Percentiles rank a stretch among this genome's conserved stretches.
Evolutionary conservation across 495 filamentous ascomycete genomes (phyloP).

Genomic region (Haplographium delicatum): DNA sequence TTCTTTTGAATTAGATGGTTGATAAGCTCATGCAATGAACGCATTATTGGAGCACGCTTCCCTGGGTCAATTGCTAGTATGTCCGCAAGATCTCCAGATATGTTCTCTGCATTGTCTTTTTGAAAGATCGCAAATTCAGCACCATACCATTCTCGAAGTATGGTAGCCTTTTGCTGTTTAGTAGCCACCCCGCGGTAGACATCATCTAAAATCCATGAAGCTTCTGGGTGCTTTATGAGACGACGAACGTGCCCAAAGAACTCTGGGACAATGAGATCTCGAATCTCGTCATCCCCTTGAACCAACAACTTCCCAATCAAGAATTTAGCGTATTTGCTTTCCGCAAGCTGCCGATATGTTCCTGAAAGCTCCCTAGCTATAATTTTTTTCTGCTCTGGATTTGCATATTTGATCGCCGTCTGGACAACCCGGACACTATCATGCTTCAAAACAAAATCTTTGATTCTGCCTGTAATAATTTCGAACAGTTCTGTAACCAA

Average conservation of each 20-base stretch:
- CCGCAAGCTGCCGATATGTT: constrained; percentile 74
- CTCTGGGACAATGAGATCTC: constrained; percentile 83
- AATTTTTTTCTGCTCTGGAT: constrained; percentile 69
- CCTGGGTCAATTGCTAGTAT: constrained; percentile 74
- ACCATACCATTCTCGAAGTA: constrained; percentile 96
- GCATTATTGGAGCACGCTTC: constrained; percentile 82
- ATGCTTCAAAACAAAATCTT: constrained; percentile 97
- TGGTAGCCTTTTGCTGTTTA: constrained; percentile 69
- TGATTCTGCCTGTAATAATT: constrained; percentile 83
- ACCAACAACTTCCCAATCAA: constrained; percentile 91
- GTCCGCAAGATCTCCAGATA: constrained; percentile 51
- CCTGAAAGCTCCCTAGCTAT: constrained; percentile 87
- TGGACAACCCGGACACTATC: constrained; percentile 93
- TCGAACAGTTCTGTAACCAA: constrained; percentile 83
- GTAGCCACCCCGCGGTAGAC: constrained; percentile 85
- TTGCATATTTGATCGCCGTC: constrained; percentile 94
- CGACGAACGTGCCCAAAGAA: constrained; percentile 90
- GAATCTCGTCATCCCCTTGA: constrained; percentile 76
- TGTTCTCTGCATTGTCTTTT: constrained; percentile 34
- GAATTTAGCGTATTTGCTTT: constrained; percentile 96
- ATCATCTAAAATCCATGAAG: constrained; percentile 95
- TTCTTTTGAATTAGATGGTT: constrained; percentile 93
- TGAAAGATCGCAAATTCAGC: constrained; percentile 85
- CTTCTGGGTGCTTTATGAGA: constrained; percentile 92
- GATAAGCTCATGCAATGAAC: constrained; percentile 74